Evolutionary conservation across 768 basidiomycete species (phyloP).

Genomic region (Coprinellus micaceus): DNA sequence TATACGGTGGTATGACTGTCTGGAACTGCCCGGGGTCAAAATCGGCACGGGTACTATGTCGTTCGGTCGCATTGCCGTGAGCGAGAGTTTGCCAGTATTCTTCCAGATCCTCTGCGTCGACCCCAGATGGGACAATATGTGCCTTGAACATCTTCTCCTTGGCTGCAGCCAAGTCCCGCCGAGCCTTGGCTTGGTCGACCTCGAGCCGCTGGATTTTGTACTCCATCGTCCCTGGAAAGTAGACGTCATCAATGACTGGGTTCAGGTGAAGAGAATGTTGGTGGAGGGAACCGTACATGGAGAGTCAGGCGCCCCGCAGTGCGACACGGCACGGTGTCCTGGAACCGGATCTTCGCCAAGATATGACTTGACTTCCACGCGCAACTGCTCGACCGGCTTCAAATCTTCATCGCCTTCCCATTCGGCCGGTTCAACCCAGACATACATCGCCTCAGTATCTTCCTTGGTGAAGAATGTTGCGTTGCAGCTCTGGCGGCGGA

Average conservation of each 20-base stretch:
- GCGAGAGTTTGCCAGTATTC: conserved; percentile 44
- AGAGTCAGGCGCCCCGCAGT: conserved; percentile 14
- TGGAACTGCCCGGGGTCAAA: conserved; percentile 33
- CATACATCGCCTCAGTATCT: conserved; percentile 40
- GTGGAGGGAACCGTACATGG: conserved; percentile 33
- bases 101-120: conserved; percentile 38
- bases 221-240: conserved; percentile 52
- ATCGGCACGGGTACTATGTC: conserved; percentile 22
- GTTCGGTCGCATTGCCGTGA: conserved; percentile 28
- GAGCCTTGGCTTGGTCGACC: conserved; percentile 31
- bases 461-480: conserved; percentile 60
- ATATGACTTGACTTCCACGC: conserved; percentile 31
- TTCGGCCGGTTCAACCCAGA: conserved; percentile 65
- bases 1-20: conserved; percentile 22
- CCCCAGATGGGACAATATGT: conserved; percentile 47
- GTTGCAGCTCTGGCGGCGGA: conserved; percentile 43
- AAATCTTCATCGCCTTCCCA: conserved; percentile 37
- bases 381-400: conserved; percentile 54
- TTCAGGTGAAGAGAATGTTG: neutral
- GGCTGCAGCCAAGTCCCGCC: conserved; percentile 27
- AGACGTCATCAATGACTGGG: neutral
- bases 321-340: conserved; percentile 31
- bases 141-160: conserved; percentile 44
- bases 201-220: conserved; percentile 50
- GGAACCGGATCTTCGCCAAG: conserved; percentile 34